phyloP scores from a whole-genome alignment of 2,329 filamentous ascomycete genomes.

The Sporothrix brasiliensis region DNA sequence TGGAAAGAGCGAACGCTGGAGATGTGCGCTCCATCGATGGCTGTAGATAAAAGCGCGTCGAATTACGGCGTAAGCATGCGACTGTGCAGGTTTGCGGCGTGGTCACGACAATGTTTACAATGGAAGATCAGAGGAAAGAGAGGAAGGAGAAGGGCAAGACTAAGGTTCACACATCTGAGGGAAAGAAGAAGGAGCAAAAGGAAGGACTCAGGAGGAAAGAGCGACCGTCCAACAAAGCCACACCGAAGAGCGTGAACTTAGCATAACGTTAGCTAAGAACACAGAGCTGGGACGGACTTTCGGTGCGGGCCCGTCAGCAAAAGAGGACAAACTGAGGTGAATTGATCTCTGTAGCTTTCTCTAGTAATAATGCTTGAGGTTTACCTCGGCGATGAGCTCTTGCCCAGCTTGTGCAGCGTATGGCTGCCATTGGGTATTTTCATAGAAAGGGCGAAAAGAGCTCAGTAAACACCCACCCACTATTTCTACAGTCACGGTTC shows the following conservation, averaged over 20 bases:
- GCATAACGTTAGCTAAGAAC: background rate
- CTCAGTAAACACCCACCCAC: constrained; percentile 25
- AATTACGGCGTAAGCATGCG: too few relatives aligned
- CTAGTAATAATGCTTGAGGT: background rate
- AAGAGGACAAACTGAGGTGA: background rate
- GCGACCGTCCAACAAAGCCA: background rate
- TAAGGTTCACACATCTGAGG: background rate
- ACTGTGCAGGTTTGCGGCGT: background rate
- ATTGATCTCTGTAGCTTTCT: too few relatives aligned
- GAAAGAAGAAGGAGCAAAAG: constrained; percentile 8
- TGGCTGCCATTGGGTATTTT: background rate
- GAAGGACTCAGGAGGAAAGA: constrained; percentile 12
- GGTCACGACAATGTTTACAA: constrained; percentile 4
- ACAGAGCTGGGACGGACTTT: background rate
- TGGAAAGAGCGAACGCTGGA: constrained; percentile 35
- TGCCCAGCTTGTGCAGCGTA: background rate
- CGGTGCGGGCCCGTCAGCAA: background rate
- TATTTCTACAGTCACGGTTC: background rate
- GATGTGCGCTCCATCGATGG: background rate
- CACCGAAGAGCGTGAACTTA: background rate
- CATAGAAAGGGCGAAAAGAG: constrained; percentile 6
- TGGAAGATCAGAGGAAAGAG: constrained; percentile 31
- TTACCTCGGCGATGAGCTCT: background rate
- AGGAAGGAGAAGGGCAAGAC: constrained; percentile 33
- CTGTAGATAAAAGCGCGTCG: background rate